Evolutionary conservation across 1,139 yeast species (phyloP), one percentile per base, ranked within the genome.

Genomic region (Wickerhamomyces sp.): DNA sequence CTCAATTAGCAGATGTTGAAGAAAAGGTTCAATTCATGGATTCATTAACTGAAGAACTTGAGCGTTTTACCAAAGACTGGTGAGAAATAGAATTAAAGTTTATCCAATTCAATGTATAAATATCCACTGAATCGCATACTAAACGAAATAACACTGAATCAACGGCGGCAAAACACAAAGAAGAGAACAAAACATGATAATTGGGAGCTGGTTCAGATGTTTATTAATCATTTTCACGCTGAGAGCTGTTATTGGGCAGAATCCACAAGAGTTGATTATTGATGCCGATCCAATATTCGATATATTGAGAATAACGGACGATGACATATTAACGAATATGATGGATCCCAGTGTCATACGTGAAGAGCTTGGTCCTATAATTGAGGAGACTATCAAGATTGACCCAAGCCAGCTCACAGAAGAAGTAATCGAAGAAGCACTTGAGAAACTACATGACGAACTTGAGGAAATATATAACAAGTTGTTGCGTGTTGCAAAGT

Each of bases 31-130:
- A 59, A 12, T 62, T 65, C 30, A 55, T 83, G 39, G 77, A 73
- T 37, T 53, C 51, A 0, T 51, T 82, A 5, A 68, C 74, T 1
- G 54, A 59, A 7, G 89, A 84, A 48, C 57, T 84, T 37, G 85
- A 80, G 43, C 67, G 64, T 39, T 82, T 84, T 80, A 68, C 84
- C 1, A 35, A 33, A 15, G 42, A 30, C 50, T 45, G 38, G 31
- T 44, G 30, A 37, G 26, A 10, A 12, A 24, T 8, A 12, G 10
- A 7, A 24, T 10, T 12, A 24, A 7, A 7, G 24, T 21, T 21
- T 12, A 6, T 24, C 10, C 13, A 10, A 14, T 6, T 24, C 21
- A 18, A 27, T 7, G 29, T 27, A 27, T 27, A 27, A 27, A 27
- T 27, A 27, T 7, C 27, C 13, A n/a, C n/a, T n/a, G n/a, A n/a